Base-by-base conservation (phyloP, 2,329 filamentous ascomycete genomes). In the Drechmeria coniospora region DNA sequence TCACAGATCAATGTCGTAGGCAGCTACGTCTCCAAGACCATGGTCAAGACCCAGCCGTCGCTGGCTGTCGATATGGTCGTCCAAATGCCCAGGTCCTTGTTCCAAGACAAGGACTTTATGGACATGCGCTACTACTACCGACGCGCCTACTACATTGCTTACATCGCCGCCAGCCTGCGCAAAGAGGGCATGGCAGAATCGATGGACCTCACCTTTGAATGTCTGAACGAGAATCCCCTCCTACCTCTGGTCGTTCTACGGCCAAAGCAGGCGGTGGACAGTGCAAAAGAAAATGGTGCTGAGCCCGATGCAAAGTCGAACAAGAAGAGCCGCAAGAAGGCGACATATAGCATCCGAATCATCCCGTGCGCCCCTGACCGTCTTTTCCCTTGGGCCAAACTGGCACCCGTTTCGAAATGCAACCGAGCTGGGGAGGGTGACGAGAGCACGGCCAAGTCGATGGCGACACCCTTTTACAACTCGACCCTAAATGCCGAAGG, bases 41-140 rank as follows among this genome's bases (percentile, higher is more conserved):
- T 82, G 53, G 59, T 73, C 32, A 79, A 78, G 42, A 61, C 64
- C 8, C 69, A 76, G 39, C 53, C 56, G 26, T 51, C 49, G 15
- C 55, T 75, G 15, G 61, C 67, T 11, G 63, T 94, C 33, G 87
- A 95, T 51, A 70, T 95, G 65, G 74, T 87, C 5, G 72, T 92
- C 11, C 79, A 79, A 26, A 92, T 98, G 73, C 87, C 90, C 5
- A 52, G 59, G 32, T 57, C 67, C 1, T 55, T 93, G 9, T 86
- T 95, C 43, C 83, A 93, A 45, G 81, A 92, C 24, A 95, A 95
- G 54, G 90, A 98, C 53, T 94, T 87, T 49, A 65, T 86, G 27
- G 84, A 93, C 50, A 68, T 90, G 59, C 73, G 90, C 35, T 95
- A 92, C 56, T 93, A 94, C 47, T 86, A 94, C 57, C 92, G 93